Evolutionary conservation across 495 filamentous ascomycete genomes (phyloP).

Genomic region (Aspergillus biplanus): DNA sequence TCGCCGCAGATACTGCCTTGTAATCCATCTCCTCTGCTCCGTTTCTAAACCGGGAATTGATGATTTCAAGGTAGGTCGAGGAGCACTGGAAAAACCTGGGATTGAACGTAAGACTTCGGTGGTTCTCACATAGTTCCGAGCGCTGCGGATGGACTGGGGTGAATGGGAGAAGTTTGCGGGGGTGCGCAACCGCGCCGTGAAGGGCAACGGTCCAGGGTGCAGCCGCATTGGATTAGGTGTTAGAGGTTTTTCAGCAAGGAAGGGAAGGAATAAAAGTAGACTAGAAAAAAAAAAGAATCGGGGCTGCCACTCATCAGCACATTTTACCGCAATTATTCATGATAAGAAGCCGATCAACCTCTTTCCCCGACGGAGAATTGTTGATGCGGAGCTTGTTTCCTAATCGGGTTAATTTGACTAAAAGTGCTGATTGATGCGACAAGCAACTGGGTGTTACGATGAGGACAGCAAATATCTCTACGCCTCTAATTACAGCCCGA

Average conservation of each 20-base stretch:
- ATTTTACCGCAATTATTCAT: slow-evolving; percentile 7
- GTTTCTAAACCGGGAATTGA: not conserved
- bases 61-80: slow-evolving; percentile 24
- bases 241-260: too few species aligned
- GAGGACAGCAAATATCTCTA: too few species aligned
- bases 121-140: slow-evolving; percentile 32
- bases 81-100: slow-evolving; percentile 17
- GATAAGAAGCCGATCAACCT: slow-evolving; percentile 26
- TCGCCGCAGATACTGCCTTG: slow-evolving; percentile 52
- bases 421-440: not conserved
- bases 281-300: slow-evolving; percentile 4
- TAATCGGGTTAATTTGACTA: slow-evolving; percentile 5
- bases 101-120: slow-evolving; percentile 26
- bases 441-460: too few species aligned
- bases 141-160: slow-evolving; percentile 27
- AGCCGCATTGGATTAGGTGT: slow-evolving; percentile 35
- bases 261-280: slow-evolving; percentile 8
- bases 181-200: slow-evolving; percentile 30
- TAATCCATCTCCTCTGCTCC: slow-evolving; percentile 51
- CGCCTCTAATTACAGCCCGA: too few species aligned
- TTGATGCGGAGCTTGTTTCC: slow-evolving; percentile 31
- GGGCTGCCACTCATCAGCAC: not conserved
- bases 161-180: slow-evolving; percentile 8
- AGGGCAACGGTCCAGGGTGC: slow-evolving; percentile 29
- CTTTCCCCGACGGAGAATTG: slow-evolving; percentile 27